Conservation (phyloP, 106 monocot species). For the Iris macrosiphon region DNA sequence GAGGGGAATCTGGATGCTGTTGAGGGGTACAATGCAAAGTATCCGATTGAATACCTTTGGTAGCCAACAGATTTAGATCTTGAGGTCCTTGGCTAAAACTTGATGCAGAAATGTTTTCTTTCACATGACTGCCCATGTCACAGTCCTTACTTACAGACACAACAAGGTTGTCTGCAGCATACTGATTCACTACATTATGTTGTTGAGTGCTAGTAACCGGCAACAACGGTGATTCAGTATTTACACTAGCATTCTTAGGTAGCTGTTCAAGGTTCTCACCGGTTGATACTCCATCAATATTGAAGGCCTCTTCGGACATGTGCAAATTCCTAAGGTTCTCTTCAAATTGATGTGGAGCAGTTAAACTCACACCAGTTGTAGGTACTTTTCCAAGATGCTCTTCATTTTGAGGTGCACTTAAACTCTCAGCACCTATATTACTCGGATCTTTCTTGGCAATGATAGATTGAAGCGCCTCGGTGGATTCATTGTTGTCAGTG, state of each 20-base stretch:
- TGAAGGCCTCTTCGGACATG: conserved; percentile 1
- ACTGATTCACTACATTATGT: not conserved
- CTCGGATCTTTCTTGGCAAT: not conserved
- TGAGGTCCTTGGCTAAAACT: conserved; percentile 1
- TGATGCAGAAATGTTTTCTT: conserved; percentile 8
- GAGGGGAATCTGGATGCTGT: conserved; percentile 2
- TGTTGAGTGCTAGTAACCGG: not conserved
- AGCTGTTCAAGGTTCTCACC: conserved; percentile 10
- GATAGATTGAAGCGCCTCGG: not conserved
- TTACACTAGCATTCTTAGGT: not conserved
- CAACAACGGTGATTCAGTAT: not conserved
- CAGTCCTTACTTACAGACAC: not conserved
- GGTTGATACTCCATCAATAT: not conserved
- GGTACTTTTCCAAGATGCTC: no score
- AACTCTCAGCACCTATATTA: not conserved
- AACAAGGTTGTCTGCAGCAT: not conserved
- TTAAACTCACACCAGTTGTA: not conserved
- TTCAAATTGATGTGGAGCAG: conserved; percentile 7
- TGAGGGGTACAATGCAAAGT: conserved; percentile 7
- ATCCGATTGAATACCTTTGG: not conserved
- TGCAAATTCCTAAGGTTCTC: not conserved
- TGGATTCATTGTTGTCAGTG: not conserved
- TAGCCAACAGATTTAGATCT: conserved; percentile 3
- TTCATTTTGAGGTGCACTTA: conserved; percentile 1
- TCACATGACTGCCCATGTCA: not conserved